These are phyloP conservation scores for Cercospora beticola DNA, from an alignment of 2,329 filamentous ascomycete genomes.

Conservation along the genomic window DNA sequence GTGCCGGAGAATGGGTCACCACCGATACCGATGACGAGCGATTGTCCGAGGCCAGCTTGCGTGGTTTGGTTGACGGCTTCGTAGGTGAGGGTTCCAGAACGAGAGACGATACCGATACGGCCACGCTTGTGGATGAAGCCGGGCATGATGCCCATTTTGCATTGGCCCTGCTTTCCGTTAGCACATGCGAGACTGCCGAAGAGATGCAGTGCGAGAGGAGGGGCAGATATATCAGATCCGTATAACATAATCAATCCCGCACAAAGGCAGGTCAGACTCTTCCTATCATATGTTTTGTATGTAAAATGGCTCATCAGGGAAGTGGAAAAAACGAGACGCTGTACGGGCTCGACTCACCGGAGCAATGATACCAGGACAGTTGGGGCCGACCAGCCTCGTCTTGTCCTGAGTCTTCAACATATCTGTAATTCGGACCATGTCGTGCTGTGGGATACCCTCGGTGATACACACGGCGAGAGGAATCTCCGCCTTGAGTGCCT, in stretches of 20 bases:
- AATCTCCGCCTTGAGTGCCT: slow-evolving; percentile 90
- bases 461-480: slow-evolving; percentile 96
- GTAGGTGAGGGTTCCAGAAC: slow-evolving; percentile 97
- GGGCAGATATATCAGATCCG: slow-evolving; percentile 18
- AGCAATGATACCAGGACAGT: slow-evolving; percentile 97
- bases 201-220: slow-evolving; percentile 10
- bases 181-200: background rate
- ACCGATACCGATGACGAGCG: slow-evolving; percentile 95
- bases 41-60: slow-evolving; percentile 93
- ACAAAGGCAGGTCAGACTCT: slow-evolving; percentile 38
- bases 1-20: slow-evolving; percentile 98
- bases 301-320: slow-evolving; percentile 31
- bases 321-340: slow-evolving; percentile 12
- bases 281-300: slow-evolving; percentile 39
- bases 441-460: slow-evolving; percentile 95
- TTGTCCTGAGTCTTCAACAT: slow-evolving; percentile 98
- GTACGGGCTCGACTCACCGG: slow-evolving; percentile 48
- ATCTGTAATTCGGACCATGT: slow-evolving; percentile 98
- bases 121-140: slow-evolving; percentile 99
- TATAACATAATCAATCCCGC: slow-evolving; percentile 35
- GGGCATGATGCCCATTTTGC: slow-evolving; percentile 99
- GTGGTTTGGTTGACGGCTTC: slow-evolving; percentile 99
- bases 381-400: slow-evolving; percentile 93
- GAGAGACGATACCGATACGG: slow-evolving; percentile 96
- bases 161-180: slow-evolving; percentile 69